Evolutionary conservation across 768 basidiomycete species (phyloP), one percentile per base, ranked within the genome.

Genomic region (Porphyrellus cyaneotinctus): DNA sequence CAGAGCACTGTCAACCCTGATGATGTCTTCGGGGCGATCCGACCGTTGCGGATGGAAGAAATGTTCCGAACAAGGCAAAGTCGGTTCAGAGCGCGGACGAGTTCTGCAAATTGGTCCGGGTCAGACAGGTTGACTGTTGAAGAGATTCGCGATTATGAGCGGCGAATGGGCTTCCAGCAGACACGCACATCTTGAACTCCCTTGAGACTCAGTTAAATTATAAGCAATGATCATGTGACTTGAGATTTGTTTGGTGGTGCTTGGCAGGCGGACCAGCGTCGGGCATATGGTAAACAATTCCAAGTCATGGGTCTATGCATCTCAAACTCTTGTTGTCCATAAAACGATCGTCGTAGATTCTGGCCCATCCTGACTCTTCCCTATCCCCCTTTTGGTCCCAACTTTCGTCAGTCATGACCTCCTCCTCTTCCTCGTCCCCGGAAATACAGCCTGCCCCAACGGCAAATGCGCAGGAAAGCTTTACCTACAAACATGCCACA

Each of bases 81-180:
- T 58, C 80, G 87, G 45, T 97, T 97, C 76, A 78, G 95, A 52
- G 87, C 90, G 8, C 78, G 95, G 43, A 91, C 91, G 10, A 95
- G 92, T 63, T 95, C 91, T 12, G 95, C 95, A 31, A 97, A 97
- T 67, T 98, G 95, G 95, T 80, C 84, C 7, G 92, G 91, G n/a
- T 72, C 86, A n/a, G 95, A 97, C 72, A 78, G 84, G 23, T 72
- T 98, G 61, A 95, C 91, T 15, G 69, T 75, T 22, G 84, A 87
- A 57, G 95, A 97, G 70, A 85, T 95, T 71, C 73, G 77, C 52
- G 89, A 92, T 57, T 98, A 97, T 67, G 92, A 87, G 6, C 79
- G 79, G 62, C 78, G 89, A 52, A 98, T 98, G 95, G 94, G 95
- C 8, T 97, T 82, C 70, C 79, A 74, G 60, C 62, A 67, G 67